A percentile compares a stretch with the other conserved stretches of the same genome.
Evolutionary conservation across 352 stramenopile genomes (phyloP).

Genomic region (Phytophthora gonapodyides): DNA sequence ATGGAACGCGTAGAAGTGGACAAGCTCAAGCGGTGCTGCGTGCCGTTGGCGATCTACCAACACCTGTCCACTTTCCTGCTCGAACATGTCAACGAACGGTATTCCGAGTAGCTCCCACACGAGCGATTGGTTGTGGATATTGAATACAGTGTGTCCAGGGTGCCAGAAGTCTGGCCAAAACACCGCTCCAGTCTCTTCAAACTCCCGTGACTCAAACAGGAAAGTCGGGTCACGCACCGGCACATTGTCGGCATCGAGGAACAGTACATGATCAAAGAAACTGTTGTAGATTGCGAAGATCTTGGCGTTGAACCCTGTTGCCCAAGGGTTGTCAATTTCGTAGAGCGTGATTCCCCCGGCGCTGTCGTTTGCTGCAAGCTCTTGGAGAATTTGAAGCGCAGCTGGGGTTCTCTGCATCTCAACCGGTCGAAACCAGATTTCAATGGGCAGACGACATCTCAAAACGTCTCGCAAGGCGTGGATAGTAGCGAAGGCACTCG

Average conservation of each 20-base stretch:
- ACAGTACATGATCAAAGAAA: constrained; percentile 48
- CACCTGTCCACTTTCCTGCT: constrained; percentile 75
- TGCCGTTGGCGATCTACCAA: constrained; percentile 51
- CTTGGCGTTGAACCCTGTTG: constrained; percentile 46
- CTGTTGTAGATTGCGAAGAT: constrained; percentile 54
- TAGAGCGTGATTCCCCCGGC: constrained; percentile 24
- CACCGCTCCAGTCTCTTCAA: constrained; percentile 43
- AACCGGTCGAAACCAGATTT: constrained; percentile 56
- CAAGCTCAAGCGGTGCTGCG: constrained; percentile 34
- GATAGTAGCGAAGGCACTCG: constrained; percentile 35
- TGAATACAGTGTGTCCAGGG: constrained; percentile 58
- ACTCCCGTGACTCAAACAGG: constrained; percentile 49
- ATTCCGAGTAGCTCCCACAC: constrained; percentile 61
- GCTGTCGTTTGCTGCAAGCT: constrained; percentile 11
- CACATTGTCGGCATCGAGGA: constrained; percentile 64
- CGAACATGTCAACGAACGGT: constrained; percentile 64
- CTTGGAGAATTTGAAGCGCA: constrained; percentile 15
- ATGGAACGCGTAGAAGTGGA: constrained; percentile 55
- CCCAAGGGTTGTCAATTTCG: constrained; percentile 25
- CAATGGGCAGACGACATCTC: constrained; percentile 46
- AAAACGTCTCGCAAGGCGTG: constrained; percentile 34
- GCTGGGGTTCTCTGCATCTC: constrained; percentile 11
- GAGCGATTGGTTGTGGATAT: constrained; percentile 57
- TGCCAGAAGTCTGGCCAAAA: constrained; percentile 83
- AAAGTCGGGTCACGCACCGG: constrained; percentile 50